phyloP scores from a whole-genome alignment of 2,329 filamentous ascomycete species.

The Fusarium multiceps region DNA sequence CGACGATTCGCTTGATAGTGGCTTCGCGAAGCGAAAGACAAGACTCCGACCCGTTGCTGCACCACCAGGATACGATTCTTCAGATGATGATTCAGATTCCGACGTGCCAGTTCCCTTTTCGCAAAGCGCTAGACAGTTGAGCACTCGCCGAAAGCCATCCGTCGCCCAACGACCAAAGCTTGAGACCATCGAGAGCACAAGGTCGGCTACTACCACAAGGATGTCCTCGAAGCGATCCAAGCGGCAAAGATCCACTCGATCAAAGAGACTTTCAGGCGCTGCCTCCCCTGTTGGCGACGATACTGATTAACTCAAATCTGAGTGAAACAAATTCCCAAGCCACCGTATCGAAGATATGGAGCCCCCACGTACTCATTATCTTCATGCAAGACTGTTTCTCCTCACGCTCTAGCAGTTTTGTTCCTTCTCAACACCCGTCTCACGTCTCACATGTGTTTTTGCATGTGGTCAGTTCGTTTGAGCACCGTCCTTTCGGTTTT shows the following conservation, averaged over 20 bases:
- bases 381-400: conserved; percentile 25
- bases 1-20: conserved; percentile 50
- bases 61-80: conserved; percentile 49
- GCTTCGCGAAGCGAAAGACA: conserved; percentile 45
- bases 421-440: neutral
- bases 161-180: conserved; percentile 58
- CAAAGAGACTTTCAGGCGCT: conserved; percentile 47
- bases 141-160: conserved; percentile 41
- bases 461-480: conserved; percentile 4
- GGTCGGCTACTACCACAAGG: conserved; percentile 47
- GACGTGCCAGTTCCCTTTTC: conserved; percentile 41
- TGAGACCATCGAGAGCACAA: conserved; percentile 60
- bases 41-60: conserved; percentile 46
- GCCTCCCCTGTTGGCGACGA: conserved; percentile 55
- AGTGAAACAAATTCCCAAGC: conserved; percentile 27
- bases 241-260: conserved; percentile 47
- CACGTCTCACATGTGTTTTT: conserved; percentile 18
- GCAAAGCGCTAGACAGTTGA: conserved; percentile 40
- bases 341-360: conserved; percentile 15
- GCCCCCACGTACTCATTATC: conserved; percentile 18
- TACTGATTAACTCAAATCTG: conserved; percentile 44
- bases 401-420: conserved; percentile 6
- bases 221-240: conserved; percentile 47
- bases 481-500: conserved; percentile 21
- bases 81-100: conserved; percentile 51